These are phyloP conservation scores for Fusarium sp. DNA, from an alignment of 2,329 filamentous ascomycete species.

Conservation along the genomic window DNA sequence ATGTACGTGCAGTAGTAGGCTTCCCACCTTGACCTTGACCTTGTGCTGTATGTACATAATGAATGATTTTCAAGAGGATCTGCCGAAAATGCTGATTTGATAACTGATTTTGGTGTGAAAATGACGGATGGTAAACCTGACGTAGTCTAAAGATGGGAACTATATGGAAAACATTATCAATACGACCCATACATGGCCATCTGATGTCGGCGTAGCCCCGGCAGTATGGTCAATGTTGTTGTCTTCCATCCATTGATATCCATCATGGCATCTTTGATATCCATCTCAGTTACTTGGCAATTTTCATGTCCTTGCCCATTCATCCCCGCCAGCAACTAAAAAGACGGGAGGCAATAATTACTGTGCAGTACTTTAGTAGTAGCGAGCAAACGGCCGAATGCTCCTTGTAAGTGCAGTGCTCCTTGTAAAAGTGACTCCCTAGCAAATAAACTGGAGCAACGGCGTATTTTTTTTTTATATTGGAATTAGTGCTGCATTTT, in stretches of 20 bases:
- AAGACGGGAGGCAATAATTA: background rate
- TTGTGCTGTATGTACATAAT: background rate
- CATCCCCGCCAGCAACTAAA: conserved; percentile 3
- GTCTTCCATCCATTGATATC: background rate
- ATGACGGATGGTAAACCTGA: conserved; percentile 22
- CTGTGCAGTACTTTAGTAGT: background rate
- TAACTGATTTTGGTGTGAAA: conserved; percentile 11
- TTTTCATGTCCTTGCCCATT: conserved; percentile 25
- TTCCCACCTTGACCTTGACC: background rate
- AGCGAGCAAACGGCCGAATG: conserved; percentile 4
- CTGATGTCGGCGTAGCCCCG: conserved; percentile 19
- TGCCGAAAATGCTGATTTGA: conserved; percentile 4
- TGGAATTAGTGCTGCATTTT: background rate
- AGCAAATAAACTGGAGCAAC: conserved; percentile 10
- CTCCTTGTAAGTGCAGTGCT: background rate
- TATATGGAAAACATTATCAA: conserved; percentile 29
- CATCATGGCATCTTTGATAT: background rate
- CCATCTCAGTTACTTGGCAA: background rate
- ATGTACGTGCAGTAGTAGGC: background rate
- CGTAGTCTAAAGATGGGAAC: conserved; percentile 14
- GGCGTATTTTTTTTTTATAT: conserved; percentile 1
- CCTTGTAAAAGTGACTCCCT: conserved; percentile 10
- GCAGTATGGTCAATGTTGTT: conserved; percentile 6
- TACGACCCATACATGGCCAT: conserved; percentile 13
- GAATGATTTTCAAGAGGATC: background rate